Evolutionary conservation across 1,284 basidiomycete species (phyloP).

Genomic region (Trichosporon asahii): DNA sequence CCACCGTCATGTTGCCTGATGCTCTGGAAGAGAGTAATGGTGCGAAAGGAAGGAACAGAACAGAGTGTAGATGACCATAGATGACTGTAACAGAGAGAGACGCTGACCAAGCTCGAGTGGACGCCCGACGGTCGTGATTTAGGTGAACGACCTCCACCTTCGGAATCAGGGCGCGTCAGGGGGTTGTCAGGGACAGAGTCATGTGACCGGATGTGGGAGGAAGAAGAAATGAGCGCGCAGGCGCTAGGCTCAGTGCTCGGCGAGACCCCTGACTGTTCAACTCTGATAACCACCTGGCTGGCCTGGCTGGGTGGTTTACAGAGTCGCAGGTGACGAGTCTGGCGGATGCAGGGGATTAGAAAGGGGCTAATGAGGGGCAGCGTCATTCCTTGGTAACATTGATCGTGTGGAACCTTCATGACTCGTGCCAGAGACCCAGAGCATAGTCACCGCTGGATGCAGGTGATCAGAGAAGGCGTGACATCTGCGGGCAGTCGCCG

Average conservation of each 20-base stretch:
- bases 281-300: too few species aligned
- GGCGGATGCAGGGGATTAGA: background rate
- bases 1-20: constrained; percentile 14
- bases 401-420: background rate
- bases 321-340: background rate
- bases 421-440: background rate
- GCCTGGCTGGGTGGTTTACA: too few species aligned
- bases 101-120: background rate
- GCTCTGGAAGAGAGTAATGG: background rate
- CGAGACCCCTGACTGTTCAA: too few species aligned
- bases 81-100: background rate
- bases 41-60: background rate
- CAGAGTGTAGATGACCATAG: background rate
- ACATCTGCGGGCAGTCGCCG: background rate
- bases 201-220: background rate
- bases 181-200: background rate
- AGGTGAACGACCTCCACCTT: constrained; percentile 6
- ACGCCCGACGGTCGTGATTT: background rate
- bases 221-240: background rate
- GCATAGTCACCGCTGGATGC: background rate
- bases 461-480: too few species aligned
- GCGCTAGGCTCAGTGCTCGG: too few species aligned
- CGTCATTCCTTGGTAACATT: background rate
- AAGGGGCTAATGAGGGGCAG: background rate
- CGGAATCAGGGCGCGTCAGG: background rate